These are phyloP conservation scores for Papiliotrema laurentii DNA, from an alignment of 1,284 basidiomycete species.

Conservation along the genomic window DNA sequence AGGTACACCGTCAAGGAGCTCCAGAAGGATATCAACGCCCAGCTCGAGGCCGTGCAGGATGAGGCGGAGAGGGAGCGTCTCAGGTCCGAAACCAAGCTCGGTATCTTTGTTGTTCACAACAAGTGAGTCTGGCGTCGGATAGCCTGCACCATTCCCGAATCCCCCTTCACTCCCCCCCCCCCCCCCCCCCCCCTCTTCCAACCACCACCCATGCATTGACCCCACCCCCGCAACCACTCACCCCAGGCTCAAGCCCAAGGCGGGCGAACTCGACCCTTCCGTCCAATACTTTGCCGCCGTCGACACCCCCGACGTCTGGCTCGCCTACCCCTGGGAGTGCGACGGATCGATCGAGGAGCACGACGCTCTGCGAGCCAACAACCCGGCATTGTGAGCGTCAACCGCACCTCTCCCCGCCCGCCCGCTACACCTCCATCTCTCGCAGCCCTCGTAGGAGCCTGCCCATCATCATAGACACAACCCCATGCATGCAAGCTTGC, in stretches of 20 bases:
- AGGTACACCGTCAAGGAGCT: conserved; percentile 86
- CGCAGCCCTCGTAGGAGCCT: too few relatives aligned
- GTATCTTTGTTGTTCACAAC: conserved; percentile 91
- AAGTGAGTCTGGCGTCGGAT: conserved; percentile 56
- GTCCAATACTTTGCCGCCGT: conserved; percentile 47
- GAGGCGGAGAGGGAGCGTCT: conserved; percentile 66
- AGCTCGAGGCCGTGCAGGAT: conserved; percentile 57
- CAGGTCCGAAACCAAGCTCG: conserved; percentile 66
- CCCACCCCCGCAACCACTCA: neutral
- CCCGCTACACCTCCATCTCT: neutral
- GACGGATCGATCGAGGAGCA: conserved; percentile 44
- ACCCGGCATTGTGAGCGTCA: conserved; percentile 11
- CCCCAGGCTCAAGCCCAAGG: conserved; percentile 65
- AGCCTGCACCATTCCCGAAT: too few relatives aligned
- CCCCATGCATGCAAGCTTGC: too few relatives aligned
- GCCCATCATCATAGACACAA: conserved; percentile 1
- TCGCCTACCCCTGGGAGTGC: conserved; percentile 49
- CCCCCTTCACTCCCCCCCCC: too few relatives aligned
- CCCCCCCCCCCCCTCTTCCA: neutral
- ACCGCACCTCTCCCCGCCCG: neutral
- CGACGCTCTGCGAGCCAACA: conserved; percentile 32
- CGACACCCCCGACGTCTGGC: conserved; percentile 49
- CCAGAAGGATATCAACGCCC: conserved; percentile 74
- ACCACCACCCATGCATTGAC: neutral
- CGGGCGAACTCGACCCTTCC: conserved; percentile 60